Base-by-base conservation (phyloP, 2,329 filamentous ascomycete genomes). In the Cercospora nicotianae region DNA sequence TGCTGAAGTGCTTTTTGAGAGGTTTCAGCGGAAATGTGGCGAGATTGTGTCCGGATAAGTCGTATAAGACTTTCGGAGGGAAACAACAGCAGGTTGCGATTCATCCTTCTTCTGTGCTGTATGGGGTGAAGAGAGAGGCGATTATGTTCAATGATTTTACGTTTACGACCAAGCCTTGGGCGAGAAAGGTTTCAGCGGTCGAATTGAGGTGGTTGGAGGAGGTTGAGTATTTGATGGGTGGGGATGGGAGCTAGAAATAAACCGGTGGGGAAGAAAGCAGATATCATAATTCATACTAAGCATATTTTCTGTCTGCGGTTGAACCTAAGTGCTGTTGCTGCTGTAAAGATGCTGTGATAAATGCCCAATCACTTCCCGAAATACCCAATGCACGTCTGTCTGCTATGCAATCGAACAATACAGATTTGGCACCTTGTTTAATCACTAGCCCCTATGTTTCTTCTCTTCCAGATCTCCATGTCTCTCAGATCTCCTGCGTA, bases 71-170 rank as follows among this genome's bases (percentile, higher is more conserved):
- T 0, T 80, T 89, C 26, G 80, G 86, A 7, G 86, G 87, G 2
- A 88, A 88, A 69, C 42, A 63, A 8, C 87, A 90, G 76, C 83
- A 82, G 0, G 87, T 90, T 1, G 83, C 87, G 0, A 88, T 90
- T 45, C 88, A 90, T 74, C 87, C 87, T 0, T 85, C 84, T 7
- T 88, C 86, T 68, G 86, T 87, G 13, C 76, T 89, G 6, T 87
- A 87, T 73, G 86, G 86, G 20, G 55, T 57, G 73, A 87, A 86
- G 70, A 81, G 87, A 5, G 87, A 89, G 77, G 87, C 86, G 2
- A 87, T 90, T 63, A 81, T 90, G 76, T 90, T 88, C 73, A 87
- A 86, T 67, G 87, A 90, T 76, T 89, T 87, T 76, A 86, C 90
- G 2, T 90, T 87, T 74, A 90, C 88, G 20, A 89, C 85, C 53